phyloP scores from a whole-genome alignment of 2,329 filamentous ascomycete species.

The Cercospora sesami region DNA sequence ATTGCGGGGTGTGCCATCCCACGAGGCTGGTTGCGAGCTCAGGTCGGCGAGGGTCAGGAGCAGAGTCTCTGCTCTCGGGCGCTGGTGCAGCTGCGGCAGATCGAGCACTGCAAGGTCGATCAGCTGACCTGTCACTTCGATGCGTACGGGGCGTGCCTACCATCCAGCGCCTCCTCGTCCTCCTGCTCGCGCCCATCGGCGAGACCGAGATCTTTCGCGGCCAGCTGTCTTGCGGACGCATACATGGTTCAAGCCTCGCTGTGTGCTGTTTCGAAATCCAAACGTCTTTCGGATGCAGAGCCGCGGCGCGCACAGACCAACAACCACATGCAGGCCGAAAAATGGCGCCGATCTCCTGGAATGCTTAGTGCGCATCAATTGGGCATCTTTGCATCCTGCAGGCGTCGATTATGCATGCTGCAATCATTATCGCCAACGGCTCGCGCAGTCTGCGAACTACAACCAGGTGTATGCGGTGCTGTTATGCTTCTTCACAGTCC shows the following conservation, averaged over 20 bases:
- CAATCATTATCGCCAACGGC: conserved; percentile 2
- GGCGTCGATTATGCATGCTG: conserved; percentile 8
- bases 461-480: conserved; percentile 12
- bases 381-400: conserved; percentile 12
- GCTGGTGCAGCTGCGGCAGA: conserved; percentile 79
- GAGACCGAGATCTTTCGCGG: conserved; percentile 19
- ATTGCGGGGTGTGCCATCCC: conserved; percentile 53
- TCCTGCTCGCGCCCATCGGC: conserved; percentile 12
- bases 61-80: conserved; percentile 66
- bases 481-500: neutral
- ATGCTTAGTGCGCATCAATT: conserved; percentile 8
- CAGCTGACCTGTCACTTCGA: conserved; percentile 7
- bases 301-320: conserved; percentile 8
- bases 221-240: conserved; percentile 10
- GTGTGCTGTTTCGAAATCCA: conserved; percentile 4
- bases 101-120: conserved; percentile 58
- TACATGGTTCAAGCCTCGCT: conserved; percentile 4
- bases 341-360: conserved; percentile 5
- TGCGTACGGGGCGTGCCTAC: conserved; percentile 24
- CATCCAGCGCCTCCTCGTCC: conserved; percentile 37
- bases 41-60: conserved; percentile 66
- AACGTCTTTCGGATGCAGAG: conserved; percentile 10
- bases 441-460: conserved; percentile 12
- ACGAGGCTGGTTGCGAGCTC: conserved; percentile 66
- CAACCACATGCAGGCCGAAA: neutral